Percentiles rank a stretch among this genome's conserved stretches.
These are phyloP conservation scores for Anthracocystis setariae DNA, from an alignment of 1,284 basidiomycete species.

Conservation along the genomic window DNA sequence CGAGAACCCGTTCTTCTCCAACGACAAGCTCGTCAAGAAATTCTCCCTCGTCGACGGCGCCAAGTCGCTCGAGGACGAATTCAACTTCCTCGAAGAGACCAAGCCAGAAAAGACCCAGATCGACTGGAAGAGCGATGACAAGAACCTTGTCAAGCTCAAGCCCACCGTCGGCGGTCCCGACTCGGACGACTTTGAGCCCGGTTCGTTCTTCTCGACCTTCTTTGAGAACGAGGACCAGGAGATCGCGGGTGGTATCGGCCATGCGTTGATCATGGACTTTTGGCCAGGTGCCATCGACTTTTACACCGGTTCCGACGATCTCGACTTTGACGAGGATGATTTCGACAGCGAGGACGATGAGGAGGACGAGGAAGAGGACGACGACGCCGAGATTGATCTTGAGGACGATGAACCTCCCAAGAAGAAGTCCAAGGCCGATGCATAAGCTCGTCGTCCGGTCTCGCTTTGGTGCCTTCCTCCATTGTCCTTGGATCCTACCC, in stretches of 20 bases:
- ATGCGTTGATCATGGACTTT: constrained; percentile 61
- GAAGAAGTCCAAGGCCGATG: constrained; percentile 58
- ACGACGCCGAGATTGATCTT: constrained; percentile 62
- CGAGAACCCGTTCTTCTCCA: constrained; percentile 60
- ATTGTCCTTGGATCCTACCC: background rate
- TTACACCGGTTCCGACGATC: constrained; percentile 58
- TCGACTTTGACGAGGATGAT: constrained; percentile 58
- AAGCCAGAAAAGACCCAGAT: constrained; percentile 71
- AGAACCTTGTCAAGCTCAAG: constrained; percentile 80
- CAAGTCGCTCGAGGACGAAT: constrained; percentile 51
- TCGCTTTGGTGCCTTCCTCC: background rate
- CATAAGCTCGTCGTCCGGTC: constrained; percentile 17
- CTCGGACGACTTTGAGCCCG: constrained; percentile 73
- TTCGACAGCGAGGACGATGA: constrained; percentile 55
- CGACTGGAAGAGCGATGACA: constrained; percentile 81
- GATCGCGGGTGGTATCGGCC: constrained; percentile 60
- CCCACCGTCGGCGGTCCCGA: constrained; percentile 72
- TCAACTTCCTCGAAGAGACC: constrained; percentile 62
- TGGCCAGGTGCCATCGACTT: constrained; percentile 63
- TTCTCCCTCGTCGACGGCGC: constrained; percentile 58
- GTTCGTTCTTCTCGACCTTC: constrained; percentile 89
- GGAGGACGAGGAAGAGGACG: constrained; percentile 65
- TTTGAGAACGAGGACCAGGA: constrained; percentile 70
- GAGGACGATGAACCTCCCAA: constrained; percentile 59
- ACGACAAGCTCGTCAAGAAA: constrained; percentile 61